phyloP scores from a whole-genome alignment of 768 basidiomycete species.

The Podaxis pistillaris region DNA sequence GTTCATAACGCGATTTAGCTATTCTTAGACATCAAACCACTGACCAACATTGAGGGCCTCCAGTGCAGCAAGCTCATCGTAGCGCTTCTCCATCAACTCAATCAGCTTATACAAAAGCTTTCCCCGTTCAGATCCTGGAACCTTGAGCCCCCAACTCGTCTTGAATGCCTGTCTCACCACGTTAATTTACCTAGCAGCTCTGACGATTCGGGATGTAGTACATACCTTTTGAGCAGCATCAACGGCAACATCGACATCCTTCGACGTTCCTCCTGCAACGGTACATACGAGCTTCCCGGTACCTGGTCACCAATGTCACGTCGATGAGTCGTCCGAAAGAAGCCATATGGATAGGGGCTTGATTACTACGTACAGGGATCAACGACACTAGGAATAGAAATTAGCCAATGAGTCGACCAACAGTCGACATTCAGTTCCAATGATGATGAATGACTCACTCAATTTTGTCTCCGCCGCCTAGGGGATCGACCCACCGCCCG shows the following conservation, averaged over 20 bases:
- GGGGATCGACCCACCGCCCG: slow-evolving; percentile 64
- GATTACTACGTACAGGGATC: slow-evolving; percentile 43
- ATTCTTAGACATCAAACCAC: not conserved
- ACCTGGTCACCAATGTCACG: slow-evolving; percentile 35
- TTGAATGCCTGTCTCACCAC: slow-evolving; percentile 36
- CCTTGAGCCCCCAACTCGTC: slow-evolving; percentile 67
- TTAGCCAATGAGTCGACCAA: not conserved
- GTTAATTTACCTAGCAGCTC: not conserved
- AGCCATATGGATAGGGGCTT: not conserved
- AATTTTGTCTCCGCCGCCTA: slow-evolving; percentile 49
- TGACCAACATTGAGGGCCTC: slow-evolving; percentile 70
- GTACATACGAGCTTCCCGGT: slow-evolving; percentile 63
- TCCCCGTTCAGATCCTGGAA: slow-evolving; percentile 50
- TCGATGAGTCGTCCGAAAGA: not conserved
- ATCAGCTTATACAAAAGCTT: slow-evolving; percentile 64
- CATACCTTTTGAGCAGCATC: slow-evolving; percentile 59
- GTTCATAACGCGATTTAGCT: not conserved
- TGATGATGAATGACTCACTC: slow-evolving; percentile 46
- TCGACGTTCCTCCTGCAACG: slow-evolving; percentile 55
- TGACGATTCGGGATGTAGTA: slow-evolving; percentile 17
- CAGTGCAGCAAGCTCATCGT: slow-evolving; percentile 66
- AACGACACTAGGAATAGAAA: slow-evolving; percentile 40
- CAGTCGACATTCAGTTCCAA: not conserved
- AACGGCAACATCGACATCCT: slow-evolving; percentile 80
- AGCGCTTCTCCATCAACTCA: slow-evolving; percentile 57